Percentiles rank a stretch among this genome's conserved stretches.
These are phyloP conservation scores for Epichloe uncinata DNA, from an alignment of 2,329 filamentous ascomycete species.

Conservation along the genomic window DNA sequence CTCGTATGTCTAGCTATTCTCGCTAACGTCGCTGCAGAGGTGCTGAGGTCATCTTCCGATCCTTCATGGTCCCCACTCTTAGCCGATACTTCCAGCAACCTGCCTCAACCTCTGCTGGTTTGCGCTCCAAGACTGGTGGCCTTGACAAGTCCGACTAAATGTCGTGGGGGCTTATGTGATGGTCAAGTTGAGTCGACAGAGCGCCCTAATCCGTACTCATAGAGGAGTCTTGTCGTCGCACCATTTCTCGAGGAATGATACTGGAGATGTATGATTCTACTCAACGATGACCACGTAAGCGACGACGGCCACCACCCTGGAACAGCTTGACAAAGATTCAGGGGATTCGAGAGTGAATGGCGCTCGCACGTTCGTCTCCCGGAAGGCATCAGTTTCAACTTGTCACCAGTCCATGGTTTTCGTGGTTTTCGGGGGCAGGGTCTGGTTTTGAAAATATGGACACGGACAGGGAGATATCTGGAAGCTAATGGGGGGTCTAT, in stretches of 20 bases:
- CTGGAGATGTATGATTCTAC: background rate
- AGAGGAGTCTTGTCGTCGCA: background rate
- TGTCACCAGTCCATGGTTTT: background rate
- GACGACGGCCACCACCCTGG: background rate
- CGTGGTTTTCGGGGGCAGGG: background rate
- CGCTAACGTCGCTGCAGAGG: constrained; percentile 42
- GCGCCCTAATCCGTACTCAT: background rate
- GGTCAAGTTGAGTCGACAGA: background rate
- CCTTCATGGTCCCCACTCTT: constrained; percentile 83
- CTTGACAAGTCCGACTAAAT: constrained; percentile 55
- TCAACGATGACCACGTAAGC: background rate
- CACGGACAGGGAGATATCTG: background rate
- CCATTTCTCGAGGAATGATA: background rate
- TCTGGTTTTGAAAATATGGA: background rate
- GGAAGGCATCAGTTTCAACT: background rate
- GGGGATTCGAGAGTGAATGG: background rate
- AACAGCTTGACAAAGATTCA: background rate
- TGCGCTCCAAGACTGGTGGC: constrained; percentile 77
- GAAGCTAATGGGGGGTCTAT: background rate
- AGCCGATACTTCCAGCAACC: constrained; percentile 70
- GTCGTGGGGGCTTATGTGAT: constrained; percentile 1
- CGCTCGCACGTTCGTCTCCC: background rate
- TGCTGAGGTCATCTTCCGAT: constrained; percentile 93
- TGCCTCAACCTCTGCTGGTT: constrained; percentile 68
- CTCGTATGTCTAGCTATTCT: background rate